phyloP scores from a whole-genome alignment of 345 rosid genomes.

The Stellera chamaejasme region DNA sequence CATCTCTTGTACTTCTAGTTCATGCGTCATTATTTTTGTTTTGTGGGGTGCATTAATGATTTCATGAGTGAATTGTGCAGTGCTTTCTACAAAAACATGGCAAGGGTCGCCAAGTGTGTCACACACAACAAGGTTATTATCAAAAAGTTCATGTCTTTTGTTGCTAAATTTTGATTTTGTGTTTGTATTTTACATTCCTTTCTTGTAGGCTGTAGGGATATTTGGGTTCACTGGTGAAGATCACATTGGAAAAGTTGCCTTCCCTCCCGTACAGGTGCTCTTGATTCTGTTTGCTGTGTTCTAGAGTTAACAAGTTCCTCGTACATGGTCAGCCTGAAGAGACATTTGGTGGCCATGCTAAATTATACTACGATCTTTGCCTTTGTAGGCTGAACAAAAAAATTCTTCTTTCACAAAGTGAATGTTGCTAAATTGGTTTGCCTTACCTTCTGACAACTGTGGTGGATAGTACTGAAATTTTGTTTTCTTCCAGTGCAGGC shows the following conservation, averaged over 20 bases:
- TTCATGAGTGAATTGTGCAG: conserved; percentile 30
- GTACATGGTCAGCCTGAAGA: neutral
- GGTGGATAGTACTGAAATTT: neutral
- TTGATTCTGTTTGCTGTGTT: conserved; percentile 5
- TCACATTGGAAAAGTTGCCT: conserved; percentile 84
- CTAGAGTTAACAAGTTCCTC: conserved; percentile 3
- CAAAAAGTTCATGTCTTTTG: neutral
- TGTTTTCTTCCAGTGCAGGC: conserved; percentile 44
- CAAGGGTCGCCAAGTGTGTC: conserved; percentile 78
- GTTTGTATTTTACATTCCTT: conserved; percentile 3
- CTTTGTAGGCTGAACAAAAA: neutral
- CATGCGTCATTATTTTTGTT: neutral
- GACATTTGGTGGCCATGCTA: conserved; percentile 2
- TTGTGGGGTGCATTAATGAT: neutral
- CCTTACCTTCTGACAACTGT: conserved; percentile 5
- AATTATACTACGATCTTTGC: conserved; percentile 3
- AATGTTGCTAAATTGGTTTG: neutral
- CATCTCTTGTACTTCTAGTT: no score
- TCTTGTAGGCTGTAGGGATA: conserved; percentile 59
- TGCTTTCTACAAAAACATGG: conserved; percentile 87
- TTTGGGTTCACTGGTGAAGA: conserved; percentile 97
- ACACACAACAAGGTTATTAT: conserved; percentile 68
- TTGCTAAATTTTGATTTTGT: conserved; percentile 1
- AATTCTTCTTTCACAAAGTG: no score
- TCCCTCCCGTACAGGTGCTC: conserved; percentile 89